These are phyloP conservation scores for Hemisphaericaspora nanyangensis DNA, from an alignment of 805 yeast species.

Conservation along the genomic window DNA sequence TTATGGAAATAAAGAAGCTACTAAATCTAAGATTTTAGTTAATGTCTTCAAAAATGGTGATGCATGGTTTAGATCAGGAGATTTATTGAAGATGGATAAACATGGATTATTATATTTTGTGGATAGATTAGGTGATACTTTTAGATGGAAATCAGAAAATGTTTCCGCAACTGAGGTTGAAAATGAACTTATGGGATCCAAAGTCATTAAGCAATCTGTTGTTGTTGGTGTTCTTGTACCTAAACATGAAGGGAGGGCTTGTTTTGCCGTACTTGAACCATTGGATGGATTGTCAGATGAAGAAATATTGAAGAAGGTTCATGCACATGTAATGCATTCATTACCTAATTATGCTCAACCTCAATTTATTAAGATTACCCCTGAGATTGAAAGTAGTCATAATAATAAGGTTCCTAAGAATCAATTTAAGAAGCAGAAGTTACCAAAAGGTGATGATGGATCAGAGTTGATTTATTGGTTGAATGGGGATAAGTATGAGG, in stretches of 20 bases:
- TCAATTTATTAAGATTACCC: constrained; percentile 67
- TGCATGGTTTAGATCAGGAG: constrained; percentile 89
- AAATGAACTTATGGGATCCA: constrained; percentile 54
- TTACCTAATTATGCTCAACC: constrained; percentile 88
- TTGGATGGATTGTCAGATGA: constrained; percentile 35
- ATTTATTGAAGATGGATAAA: constrained; percentile 64
- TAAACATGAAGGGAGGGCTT: constrained; percentile 91
- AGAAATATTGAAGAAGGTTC: constrained; percentile 25
- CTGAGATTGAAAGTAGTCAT: constrained; percentile 61
- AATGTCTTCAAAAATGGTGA: constrained; percentile 83
- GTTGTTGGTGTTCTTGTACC: constrained; percentile 88
- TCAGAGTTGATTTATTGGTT: constrained; percentile 70
- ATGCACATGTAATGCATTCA: constrained; percentile 27
- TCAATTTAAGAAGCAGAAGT: constrained; percentile 58
- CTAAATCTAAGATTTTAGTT: constrained; percentile 67
- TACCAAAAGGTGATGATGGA: constrained; percentile 64
- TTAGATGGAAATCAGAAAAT: constrained; percentile 95
- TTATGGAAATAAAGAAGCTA: constrained; percentile 72
- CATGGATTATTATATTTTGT: constrained; percentile 76
- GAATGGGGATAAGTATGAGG: constrained; percentile 51
- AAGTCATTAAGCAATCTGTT: constrained; percentile 58
- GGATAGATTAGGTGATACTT: constrained; percentile 92
- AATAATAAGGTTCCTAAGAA: constrained; percentile 81
- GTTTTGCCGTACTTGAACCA: constrained; percentile 74
- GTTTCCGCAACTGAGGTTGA: constrained; percentile 94